Conservation (phyloP, 257 asterid genomes). For the Rubia yunnanensis region DNA sequence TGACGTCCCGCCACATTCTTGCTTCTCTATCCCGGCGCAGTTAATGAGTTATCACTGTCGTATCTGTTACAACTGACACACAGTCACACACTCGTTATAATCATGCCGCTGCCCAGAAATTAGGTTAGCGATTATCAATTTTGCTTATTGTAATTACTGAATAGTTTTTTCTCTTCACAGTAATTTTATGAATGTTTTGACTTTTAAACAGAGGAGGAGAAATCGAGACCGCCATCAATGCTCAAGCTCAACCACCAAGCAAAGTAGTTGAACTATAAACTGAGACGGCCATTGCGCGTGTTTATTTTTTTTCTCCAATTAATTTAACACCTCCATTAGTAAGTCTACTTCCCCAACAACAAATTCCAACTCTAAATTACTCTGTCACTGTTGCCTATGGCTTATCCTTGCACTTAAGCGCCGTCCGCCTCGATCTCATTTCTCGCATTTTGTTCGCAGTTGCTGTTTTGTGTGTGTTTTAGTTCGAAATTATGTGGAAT, state of each 20-base stretch:
- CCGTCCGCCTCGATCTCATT: background rate
- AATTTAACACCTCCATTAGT: slow-evolving; percentile 2
- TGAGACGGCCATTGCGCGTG: slow-evolving; percentile 10
- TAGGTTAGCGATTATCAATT: background rate
- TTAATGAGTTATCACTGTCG: slow-evolving; percentile 6
- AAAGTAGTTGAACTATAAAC: slow-evolving; percentile 15
- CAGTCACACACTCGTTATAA: background rate
- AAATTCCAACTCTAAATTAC: slow-evolving; percentile 32
- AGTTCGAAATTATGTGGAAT: slow-evolving; percentile 58
- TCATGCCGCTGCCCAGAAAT: background rate
- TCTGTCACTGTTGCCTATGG: slow-evolving; percentile 28
- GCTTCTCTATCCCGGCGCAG: slow-evolving; percentile 14
- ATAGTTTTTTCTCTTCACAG: too few species aligned
- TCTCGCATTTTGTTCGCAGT: background rate
- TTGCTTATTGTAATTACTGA: too few species aligned
- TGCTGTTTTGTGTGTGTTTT: background rate
- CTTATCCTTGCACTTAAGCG: slow-evolving; percentile 11
- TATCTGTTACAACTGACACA: background rate
- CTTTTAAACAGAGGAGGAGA: background rate
- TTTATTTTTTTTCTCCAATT: background rate
- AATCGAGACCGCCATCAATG: slow-evolving; percentile 20
- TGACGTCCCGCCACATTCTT: slow-evolving; percentile 20
- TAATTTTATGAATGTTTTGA: too few species aligned
- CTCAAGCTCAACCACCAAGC: slow-evolving; percentile 18
- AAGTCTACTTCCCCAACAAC: slow-evolving; percentile 25